Percentiles rank a stretch among this genome's conserved stretches.
These are phyloP conservation scores for Hortaea werneckii DNA, from an alignment of 2,329 filamentous ascomycete species.

Conservation along the genomic window DNA sequence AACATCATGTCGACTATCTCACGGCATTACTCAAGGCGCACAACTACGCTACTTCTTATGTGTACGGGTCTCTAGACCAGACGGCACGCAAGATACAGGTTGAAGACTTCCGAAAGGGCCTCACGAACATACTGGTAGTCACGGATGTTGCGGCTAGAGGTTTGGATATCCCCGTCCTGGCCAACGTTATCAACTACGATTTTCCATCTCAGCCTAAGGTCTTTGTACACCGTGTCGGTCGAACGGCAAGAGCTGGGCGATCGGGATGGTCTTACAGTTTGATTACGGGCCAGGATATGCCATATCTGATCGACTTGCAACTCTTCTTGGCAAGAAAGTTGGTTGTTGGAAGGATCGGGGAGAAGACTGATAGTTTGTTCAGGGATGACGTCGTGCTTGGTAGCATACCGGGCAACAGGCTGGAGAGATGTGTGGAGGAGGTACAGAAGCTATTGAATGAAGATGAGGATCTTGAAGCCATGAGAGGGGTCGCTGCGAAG, in stretches of 20 bases:
- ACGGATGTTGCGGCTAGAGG: slow-evolving; percentile 94
- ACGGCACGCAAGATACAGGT: slow-evolving; percentile 87
- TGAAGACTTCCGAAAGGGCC: slow-evolving; percentile 74
- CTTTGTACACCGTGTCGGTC: slow-evolving; percentile 89
- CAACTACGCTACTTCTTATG: slow-evolving; percentile 85
- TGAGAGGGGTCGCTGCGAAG: slow-evolving; percentile 68
- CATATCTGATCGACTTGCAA: slow-evolving; percentile 88
- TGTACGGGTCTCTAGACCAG: slow-evolving; percentile 90
- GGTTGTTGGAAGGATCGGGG: slow-evolving; percentile 58
- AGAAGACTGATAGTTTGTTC: slow-evolving; percentile 55
- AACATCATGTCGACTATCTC: slow-evolving; percentile 95
- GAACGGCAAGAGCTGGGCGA: slow-evolving; percentile 87
- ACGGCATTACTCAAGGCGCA: slow-evolving; percentile 66
- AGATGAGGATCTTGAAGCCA: slow-evolving; percentile 58
- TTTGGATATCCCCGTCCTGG: slow-evolving; percentile 92
- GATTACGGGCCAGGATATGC: slow-evolving; percentile 75
- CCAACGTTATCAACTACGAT: slow-evolving; percentile 98
- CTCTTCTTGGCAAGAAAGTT: slow-evolving; percentile 83
- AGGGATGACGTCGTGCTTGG: slow-evolving; percentile 78
- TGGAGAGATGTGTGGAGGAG: slow-evolving; percentile 74
- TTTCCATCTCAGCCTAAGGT: slow-evolving; percentile 95
- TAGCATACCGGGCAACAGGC: slow-evolving; percentile 57
- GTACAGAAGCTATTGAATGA: slow-evolving; percentile 68
- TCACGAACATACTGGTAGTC: slow-evolving; percentile 83
- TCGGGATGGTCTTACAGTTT: slow-evolving; percentile 93